Evolutionary conservation across 2,329 filamentous ascomycete species (phyloP), one percentile per base, ranked within the genome.

Genomic region (Aureobasidium sp.): DNA sequence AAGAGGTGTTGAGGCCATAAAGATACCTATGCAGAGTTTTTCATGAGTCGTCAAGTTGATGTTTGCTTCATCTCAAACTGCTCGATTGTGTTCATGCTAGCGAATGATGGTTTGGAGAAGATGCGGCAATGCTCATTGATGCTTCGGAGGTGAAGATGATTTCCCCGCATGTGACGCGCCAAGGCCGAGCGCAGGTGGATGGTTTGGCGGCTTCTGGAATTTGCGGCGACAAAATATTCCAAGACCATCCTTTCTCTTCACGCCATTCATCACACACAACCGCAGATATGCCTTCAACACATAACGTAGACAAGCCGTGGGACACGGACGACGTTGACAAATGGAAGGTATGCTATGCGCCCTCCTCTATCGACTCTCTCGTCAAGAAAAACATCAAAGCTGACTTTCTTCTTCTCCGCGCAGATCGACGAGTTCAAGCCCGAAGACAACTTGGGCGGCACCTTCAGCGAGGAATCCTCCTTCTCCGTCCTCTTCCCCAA

Each of bases 281-380:
- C 60, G 58, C 62, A 70, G 78, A 69, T 52, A 91, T 96, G 91
- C 91, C 91, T 65, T 94, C 90, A 34, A 96, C 88, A 66, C 86
- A 96, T 77, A 89, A 96, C 65, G 88, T 84, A 67, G 90, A 95
- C 3, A 96, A 96, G 75, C 89, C 91, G 61, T 95, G 92, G 92
- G 92, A 97, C 71, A 96, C 92, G 62, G 92, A 96, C 65, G 94
- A 97, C 71, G 90, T 97, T 66, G 93, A 97, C 78, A 96, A 97
- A 75, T 97, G 91, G 91, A 93, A 91, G 81, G 86, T 62, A 42
- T 10, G 50, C 25, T 32, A 39, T 27, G 32, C 49, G 32, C 32
- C 3, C 7, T 29, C 7, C 32, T 1, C 3, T 16, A 7, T n/a
- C 10, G 0, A 32, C 25, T 21, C 9, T 16, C 5, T 15, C 5